Evolutionary conservation across 306 rosid genomes (phyloP).

Genomic region (Inga laurina): DNA sequence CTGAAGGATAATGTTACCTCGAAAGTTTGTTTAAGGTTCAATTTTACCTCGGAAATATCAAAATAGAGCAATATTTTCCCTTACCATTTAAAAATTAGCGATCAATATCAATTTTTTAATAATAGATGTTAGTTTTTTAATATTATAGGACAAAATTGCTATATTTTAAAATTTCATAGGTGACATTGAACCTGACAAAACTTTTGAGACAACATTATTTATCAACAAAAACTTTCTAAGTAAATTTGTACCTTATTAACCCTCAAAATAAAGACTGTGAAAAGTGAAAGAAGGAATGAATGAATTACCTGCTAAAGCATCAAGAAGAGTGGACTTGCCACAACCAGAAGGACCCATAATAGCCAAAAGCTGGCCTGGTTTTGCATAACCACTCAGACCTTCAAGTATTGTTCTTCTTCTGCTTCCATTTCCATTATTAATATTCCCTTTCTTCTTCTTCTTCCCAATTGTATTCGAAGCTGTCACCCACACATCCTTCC

Average conservation of each 20-base stretch:
- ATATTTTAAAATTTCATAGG: no score
- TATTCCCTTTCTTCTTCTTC: conserved; percentile 4
- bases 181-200: no score
- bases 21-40: no score
- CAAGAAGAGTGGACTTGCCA: conserved; percentile 75
- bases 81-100: accelerated
- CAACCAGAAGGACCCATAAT: conserved; percentile 86
- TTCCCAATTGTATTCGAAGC: conserved; percentile 33
- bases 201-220: no score
- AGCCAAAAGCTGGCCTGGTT: conserved; percentile 65
- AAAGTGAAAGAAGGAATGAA: neutral
- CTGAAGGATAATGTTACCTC: accelerated
- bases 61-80: no score
- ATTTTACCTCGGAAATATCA: accelerated
- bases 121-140: no score
- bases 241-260: no score
- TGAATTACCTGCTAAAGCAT: conserved; percentile 59
- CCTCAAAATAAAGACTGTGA: no score
- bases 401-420: conserved; percentile 36
- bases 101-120: no score
- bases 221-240: no score
- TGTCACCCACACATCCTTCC: conserved; percentile 65
- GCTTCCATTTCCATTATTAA: neutral
- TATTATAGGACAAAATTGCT: no score
- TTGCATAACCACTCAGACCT: conserved; percentile 57